Base-by-base conservation (phyloP, 257 asterid species). In the Nicotiana noctiflora region DNA sequence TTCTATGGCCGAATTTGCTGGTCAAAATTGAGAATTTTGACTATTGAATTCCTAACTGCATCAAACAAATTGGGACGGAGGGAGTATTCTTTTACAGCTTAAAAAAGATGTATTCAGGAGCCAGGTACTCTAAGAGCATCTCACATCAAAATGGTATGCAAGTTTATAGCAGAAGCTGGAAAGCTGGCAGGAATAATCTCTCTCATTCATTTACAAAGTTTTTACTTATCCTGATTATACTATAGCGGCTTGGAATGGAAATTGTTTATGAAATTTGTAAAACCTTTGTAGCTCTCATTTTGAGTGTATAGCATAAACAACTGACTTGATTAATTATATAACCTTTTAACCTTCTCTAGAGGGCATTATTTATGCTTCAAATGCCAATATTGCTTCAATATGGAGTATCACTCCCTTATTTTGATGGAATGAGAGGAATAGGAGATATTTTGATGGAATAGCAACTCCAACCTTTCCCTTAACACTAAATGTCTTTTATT, bases 161-260 rank as follows among this genome's bases (percentile, higher is more conserved):
- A n/a, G 55, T 37, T n/a, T 37, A 67, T n/a, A n/a, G 76, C 21
- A 67, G 21, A 53, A 67, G 76, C 57, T 19, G 57, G 56, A 11
- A 53, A 67, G 76, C 57, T 19, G 57, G 56, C 56, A 68, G 12
- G 56, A 68, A 68, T 37, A 68, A 37, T 68, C 5, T 40, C 6
- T 11, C 76, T 37, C 76, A 68, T 68, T 40, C 76, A 68, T 68
- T 68, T n/a, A 68, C 56, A 3, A 37, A 68, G 56, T 68, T 68
- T n/a, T n/a, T n/a, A 31, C 32, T n/a, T 68, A 67, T 67, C 18
- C 19, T 40, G 76, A 21, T 12, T 68, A 18, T 37, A 37, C 32
- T 68, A 40, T 19, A 19, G 56, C 19, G n/a, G 25, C 32, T 37
- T 68, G 56, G 76, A 68, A 68, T 46, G 29, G 56, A 40, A 68